These are phyloP conservation scores for Skeletonema costatum DNA, from an alignment of 108 stramenopile genomes.

Conservation along the genomic window DNA sequence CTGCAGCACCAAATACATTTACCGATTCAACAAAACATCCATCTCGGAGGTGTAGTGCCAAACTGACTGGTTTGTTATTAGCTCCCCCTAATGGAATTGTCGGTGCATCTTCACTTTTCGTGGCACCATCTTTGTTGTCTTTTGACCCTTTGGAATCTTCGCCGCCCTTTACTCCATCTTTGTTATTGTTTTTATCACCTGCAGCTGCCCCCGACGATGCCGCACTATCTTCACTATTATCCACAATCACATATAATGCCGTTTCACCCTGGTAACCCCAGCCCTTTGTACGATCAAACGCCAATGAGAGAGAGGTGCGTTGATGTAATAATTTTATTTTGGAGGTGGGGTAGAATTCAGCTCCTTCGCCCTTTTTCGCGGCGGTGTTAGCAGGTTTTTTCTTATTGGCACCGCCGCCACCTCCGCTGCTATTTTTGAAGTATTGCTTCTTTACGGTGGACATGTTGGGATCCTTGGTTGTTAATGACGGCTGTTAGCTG, in stretches of 20 bases:
- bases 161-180: not conserved
- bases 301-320: constrained; percentile 43
- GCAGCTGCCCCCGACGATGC: not conserved
- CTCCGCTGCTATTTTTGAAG: not conserved
- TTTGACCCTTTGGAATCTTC: not conserved
- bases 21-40: constrained; percentile 45
- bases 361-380: not conserved
- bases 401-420: not conserved
- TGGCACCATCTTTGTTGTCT: not conserved
- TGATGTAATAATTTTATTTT: constrained; percentile 47
- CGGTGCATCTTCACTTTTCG: not conserved
- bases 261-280: constrained; percentile 52
- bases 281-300: constrained; percentile 20
- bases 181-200: not conserved
- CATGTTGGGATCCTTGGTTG: not conserved
- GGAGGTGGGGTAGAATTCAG: constrained; percentile 26
- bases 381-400: not conserved
- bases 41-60: constrained; percentile 43
- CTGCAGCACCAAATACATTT: constrained; percentile 19
- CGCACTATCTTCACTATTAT: not conserved
- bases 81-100: not conserved
- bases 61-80: constrained; percentile 11
- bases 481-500: too few species aligned
- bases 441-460: not conserved
- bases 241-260: constrained; percentile 32